phyloP scores from a whole-genome alignment of 2,329 filamentous ascomycete genomes.

The Leptosphaerulina australis region DNA sequence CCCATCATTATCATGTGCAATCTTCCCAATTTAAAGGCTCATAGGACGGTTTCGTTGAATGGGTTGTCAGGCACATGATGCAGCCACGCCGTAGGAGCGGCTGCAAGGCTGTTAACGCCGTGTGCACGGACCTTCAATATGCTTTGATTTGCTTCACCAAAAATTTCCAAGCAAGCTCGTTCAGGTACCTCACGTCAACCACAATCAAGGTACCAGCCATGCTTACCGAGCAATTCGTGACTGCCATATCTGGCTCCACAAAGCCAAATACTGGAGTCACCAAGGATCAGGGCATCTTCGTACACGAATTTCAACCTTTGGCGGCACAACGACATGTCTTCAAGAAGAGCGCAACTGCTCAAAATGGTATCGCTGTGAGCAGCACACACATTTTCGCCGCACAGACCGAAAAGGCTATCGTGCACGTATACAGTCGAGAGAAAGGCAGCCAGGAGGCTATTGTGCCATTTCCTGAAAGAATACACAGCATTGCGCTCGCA shows the following conservation, averaged over 20 bases:
- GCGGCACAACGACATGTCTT: constrained; percentile 76
- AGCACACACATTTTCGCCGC: constrained; percentile 87
- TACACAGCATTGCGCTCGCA: constrained; percentile 76
- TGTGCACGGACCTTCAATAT: constrained; percentile 1
- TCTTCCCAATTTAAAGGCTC: no score
- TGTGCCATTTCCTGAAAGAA: constrained; percentile 84
- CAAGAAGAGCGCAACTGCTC: constrained; percentile 88
- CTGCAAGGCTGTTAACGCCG: not conserved
- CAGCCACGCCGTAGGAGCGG: no score
- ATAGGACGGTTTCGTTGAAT: no score
- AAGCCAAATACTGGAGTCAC: constrained; percentile 56
- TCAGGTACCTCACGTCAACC: constrained; percentile 17
- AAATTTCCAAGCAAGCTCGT: constrained; percentile 6
- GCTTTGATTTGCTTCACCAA: not conserved
- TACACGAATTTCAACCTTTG: constrained; percentile 80
- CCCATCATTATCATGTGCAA: no score
- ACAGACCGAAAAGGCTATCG: constrained; percentile 86
- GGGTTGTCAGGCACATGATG: no score
- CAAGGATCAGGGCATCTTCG: constrained; percentile 85
- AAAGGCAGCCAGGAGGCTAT: constrained; percentile 87
- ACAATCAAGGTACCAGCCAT: constrained; percentile 38
- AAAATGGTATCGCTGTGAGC: constrained; percentile 80
- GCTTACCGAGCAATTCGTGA: constrained; percentile 59
- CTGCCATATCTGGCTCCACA: constrained; percentile 54
- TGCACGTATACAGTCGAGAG: constrained; percentile 87